phyloP scores from a whole-genome alignment of 768 basidiomycete genomes.

The Suillus lakei region DNA sequence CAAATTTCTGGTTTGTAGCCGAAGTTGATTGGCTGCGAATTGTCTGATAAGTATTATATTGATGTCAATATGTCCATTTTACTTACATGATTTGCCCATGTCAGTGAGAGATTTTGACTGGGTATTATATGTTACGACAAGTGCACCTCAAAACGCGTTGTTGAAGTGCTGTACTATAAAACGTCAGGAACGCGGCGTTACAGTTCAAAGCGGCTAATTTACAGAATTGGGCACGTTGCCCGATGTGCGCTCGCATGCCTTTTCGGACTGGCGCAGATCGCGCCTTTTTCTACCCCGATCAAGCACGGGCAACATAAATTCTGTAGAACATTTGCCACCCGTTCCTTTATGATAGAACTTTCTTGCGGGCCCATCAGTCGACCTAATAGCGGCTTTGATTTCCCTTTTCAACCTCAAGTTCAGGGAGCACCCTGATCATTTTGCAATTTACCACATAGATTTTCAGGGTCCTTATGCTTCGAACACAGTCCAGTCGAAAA shows the following conservation, averaged over 20 bases:
- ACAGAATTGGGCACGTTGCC: neutral
- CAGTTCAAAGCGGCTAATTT: neutral
- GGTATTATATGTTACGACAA: neutral
- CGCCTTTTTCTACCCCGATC: slow-evolving; percentile 1
- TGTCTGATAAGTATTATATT: neutral
- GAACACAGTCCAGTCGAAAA: slow-evolving; percentile 2
- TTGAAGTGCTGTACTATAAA: neutral
- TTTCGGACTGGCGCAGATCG: neutral
- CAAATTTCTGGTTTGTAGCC: neutral
- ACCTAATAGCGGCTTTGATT: neutral
- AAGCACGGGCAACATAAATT: neutral
- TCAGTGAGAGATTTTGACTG: too few species aligned
- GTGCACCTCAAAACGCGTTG: slow-evolving; percentile 1
- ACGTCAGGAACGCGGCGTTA: slow-evolving; percentile 4
- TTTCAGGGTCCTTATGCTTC: slow-evolving; percentile 9
- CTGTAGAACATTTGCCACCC: neutral
- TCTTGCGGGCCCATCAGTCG: neutral
- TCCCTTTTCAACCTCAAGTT: slow-evolving; percentile 1
- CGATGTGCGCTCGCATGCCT: neutral
- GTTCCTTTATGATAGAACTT: slow-evolving; percentile 1
- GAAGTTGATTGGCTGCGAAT: neutral
- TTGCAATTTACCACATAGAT: neutral
- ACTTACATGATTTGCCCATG: neutral
- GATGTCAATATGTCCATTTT: neutral
- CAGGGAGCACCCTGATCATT: slow-evolving; percentile 7